Evolutionary conservation across 768 basidiomycete species (phyloP), one percentile per base, ranked within the genome.

Genomic region (Heimioporus sp.): DNA sequence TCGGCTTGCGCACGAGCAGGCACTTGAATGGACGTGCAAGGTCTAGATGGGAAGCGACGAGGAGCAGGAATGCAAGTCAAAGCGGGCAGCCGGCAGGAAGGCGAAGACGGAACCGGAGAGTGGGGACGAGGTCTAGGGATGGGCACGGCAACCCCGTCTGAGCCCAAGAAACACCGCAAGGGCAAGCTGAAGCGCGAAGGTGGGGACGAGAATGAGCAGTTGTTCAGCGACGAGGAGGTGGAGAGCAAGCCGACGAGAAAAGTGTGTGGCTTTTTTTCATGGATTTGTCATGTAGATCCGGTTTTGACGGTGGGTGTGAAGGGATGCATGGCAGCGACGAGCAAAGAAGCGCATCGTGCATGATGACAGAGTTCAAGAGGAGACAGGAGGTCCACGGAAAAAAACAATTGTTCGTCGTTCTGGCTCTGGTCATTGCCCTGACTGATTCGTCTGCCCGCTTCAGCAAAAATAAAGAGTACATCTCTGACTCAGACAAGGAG

Each of bases 401-500:
- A n/a, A 90, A 87, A 67, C 85, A 87, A 67, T 86, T 81, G 87
- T 89, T 55, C 60, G 86, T 77, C 20, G 9, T 15, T 31, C 24
- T 7, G 24, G 24, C 24, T 28, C 6, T 5, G 24, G 24, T 4
- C 24, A 7, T 28, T 10, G 24, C 45, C 35, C 9, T 21, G 21
- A 30, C 30, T 46, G 39, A 54, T 45, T 55, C 10, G 35, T 21
- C n/a, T 56, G 39, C 53, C 11, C 35, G 30, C 41, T 19, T 55
- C 45, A 94, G 92, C 65, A 95, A 94, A 77, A 93, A 89, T 63
- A 92, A 91, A 69, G 92, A 86, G 61, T 80, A 84, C 68, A 81
- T 96, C 44, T 87, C 87, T 8, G 91, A 94, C 65, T 91, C 90
- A 2, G 92, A 94, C 65, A 92, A 90, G 28, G 88, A 89, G 44